A percentile compares a stretch with the other conserved stretches of the same genome.
phyloP scores from a whole-genome alignment of 805 yeast genomes.

The Babjeviella inositovora region DNA sequence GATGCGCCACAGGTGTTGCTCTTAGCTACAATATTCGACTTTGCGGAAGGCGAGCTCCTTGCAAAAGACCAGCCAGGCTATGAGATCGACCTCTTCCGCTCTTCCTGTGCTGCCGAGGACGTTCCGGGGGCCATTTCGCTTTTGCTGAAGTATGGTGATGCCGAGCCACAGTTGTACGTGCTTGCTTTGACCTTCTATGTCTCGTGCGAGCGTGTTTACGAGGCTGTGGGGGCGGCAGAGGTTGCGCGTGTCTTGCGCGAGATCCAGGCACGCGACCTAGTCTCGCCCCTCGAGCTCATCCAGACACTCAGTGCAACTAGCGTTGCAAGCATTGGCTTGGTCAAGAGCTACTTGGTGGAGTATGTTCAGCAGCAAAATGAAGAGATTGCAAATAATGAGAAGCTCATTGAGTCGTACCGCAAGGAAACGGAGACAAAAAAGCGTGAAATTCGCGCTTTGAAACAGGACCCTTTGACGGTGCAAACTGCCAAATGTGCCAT shows the following conservation, averaged over 20 bases:
- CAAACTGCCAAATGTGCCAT: constrained; percentile 50
- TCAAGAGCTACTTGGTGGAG: constrained; percentile 52
- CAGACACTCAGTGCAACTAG: constrained; percentile 46
- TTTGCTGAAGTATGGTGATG: constrained; percentile 40
- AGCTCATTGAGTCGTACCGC: constrained; percentile 52
- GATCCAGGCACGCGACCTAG: constrained; percentile 31
- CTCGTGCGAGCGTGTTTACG: constrained; percentile 33
- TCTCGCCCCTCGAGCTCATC: constrained; percentile 69
- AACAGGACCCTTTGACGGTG: constrained; percentile 27
- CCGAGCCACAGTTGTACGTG: constrained; percentile 49
- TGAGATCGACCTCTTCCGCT: constrained; percentile 51
- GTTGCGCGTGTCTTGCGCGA: constrained; percentile 30
- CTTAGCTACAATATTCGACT: constrained; percentile 39
- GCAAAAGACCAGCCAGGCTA: constrained; percentile 22
- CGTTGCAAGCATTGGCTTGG: constrained; percentile 53
- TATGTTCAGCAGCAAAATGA: constrained; percentile 39
- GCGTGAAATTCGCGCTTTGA: constrained; percentile 32
- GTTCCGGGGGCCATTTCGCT: constrained; percentile 38
- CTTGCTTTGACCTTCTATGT: constrained; percentile 49
- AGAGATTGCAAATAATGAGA: constrained; percentile 55
- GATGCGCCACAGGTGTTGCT: constrained; percentile 40
- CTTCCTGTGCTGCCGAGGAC: constrained; percentile 42
- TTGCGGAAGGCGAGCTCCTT: constrained; percentile 28
- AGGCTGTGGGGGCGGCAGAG: constrained; percentile 32
- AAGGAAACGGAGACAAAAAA: constrained; percentile 44